Base-by-base conservation (phyloP, 1,139 yeast species). In the Suhomyces chickasaworum region DNA sequence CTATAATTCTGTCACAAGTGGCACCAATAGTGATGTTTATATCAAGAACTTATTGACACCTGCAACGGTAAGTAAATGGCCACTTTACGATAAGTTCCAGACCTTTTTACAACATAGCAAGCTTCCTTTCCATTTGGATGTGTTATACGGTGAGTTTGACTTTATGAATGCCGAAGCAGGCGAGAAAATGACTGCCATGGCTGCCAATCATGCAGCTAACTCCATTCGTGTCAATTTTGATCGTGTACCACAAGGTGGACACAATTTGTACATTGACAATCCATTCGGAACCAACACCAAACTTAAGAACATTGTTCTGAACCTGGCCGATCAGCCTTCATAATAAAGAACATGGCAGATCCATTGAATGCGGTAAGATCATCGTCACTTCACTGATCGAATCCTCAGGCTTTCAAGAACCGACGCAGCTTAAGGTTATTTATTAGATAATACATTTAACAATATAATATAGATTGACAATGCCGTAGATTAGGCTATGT, bases 141-240 rank as follows among this genome's bases (percentile, higher is more conserved):
- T 90, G 65, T 63, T 89, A 32, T 90, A 89, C 61, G 97, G 97
- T 0, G 83, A 86, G 54, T 80, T 74, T 53, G 97, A 90, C 61
- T 90, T 93, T 78, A 90, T 90, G 97, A 86, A 87, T 59, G 71
- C 78, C 2, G 79, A 77, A 41, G 93, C 95, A 0, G 97, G 96
- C 0, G 57, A 66, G 8, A 75, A 77, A 46, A 80, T 82, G 39
- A 73, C 69, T 2, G 57, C 71, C 22, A 54, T 64, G 32, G 62
- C 83, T 46, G 64, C 71, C 30, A 48, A 54, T 13, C 48, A 13
- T 39, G 30, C 21, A 25, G 40, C 16, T 41, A 68, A 78, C 42
- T 82, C 91, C 1, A 93, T 86, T 5, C 56, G 54, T 6, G 60
- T 52, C 12, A 52, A 50, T 7, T 64, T 67, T 48, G 59, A 65